Conservation (phyloP, 2,329 filamentous ascomycete genomes). For the Talaromyces sp. region DNA sequence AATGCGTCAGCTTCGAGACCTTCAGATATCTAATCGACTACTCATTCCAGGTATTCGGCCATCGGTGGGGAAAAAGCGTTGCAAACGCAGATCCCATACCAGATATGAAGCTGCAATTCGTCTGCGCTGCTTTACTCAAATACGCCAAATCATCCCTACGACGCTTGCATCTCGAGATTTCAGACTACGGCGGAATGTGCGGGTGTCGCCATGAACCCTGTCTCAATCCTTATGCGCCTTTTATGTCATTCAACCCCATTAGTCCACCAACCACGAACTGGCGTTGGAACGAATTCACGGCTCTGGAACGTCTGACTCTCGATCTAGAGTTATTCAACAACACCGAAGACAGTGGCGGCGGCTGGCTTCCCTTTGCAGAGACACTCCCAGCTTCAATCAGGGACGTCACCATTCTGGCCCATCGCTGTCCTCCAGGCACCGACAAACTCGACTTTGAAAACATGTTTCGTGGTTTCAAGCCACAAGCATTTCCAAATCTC, state of each 20-base stretch:
- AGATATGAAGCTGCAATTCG: not conserved
- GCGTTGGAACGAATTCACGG: not conserved
- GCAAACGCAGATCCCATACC: not conserved
- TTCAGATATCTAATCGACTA: not conserved
- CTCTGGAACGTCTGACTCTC: constrained; percentile 1
- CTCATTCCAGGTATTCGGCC: not conserved
- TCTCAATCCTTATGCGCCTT: not conserved
- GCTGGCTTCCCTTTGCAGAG: not conserved
- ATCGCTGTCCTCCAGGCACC: constrained; percentile 3
- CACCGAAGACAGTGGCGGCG: not conserved
- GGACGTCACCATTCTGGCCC: not conserved
- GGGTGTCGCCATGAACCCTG: not conserved
- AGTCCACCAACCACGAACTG: constrained; percentile 3
- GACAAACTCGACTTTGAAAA: constrained; percentile 2
- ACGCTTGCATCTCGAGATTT: not conserved
- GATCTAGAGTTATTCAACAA: not conserved
- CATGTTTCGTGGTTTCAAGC: constrained; percentile 1
- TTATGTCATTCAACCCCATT: not conserved
- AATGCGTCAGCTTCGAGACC: not conserved
- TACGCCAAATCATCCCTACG: not conserved
- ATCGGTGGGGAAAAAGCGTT: not conserved
- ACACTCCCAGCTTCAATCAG: not conserved
- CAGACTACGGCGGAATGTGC: not conserved
- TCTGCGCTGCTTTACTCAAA: not conserved
- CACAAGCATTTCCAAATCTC: not conserved